These are phyloP conservation scores for Talaromyces sp. DNA, from an alignment of 2,329 filamentous ascomycete species.

Conservation along the genomic window DNA sequence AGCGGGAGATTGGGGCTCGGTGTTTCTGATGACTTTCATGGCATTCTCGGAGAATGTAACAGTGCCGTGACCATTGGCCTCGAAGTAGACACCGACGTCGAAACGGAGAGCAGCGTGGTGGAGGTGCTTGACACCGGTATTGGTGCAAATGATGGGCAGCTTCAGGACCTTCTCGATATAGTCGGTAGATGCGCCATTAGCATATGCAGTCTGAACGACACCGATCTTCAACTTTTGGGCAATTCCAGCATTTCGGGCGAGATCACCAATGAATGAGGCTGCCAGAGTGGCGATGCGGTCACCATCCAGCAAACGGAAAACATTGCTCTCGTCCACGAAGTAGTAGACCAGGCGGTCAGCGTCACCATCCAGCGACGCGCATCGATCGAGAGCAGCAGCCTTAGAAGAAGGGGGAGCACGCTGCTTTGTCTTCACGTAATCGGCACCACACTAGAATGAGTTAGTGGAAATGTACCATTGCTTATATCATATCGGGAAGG, in stretches of 20 bases:
- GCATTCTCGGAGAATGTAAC: conserved; percentile 90
- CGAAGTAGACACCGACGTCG: conserved; percentile 96
- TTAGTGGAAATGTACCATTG: conserved; percentile 15
- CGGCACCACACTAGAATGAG: conserved; percentile 75
- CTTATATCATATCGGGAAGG: background rate
- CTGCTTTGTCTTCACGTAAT: conserved; percentile 97
- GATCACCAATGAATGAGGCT: conserved; percentile 89
- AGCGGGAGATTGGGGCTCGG: conserved; percentile 84
- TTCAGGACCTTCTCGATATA: conserved; percentile 87
- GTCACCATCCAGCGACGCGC: conserved; percentile 91
- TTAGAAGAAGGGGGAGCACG: conserved; percentile 82
- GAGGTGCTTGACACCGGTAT: conserved; percentile 95
- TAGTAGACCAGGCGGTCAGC: conserved; percentile 96
- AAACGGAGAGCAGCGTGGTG: conserved; percentile 96
- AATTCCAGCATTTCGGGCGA: conserved; percentile 78
- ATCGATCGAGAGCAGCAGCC: conserved; percentile 73
- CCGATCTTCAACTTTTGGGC: conserved; percentile 82
- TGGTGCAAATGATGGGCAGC: conserved; percentile 88
- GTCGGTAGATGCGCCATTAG: conserved; percentile 90
- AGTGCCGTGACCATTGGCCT: conserved; percentile 97
- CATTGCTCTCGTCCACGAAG: conserved; percentile 77
- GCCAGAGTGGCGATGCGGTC: conserved; percentile 95
- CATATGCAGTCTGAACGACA: conserved; percentile 96
- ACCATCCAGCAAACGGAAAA: conserved; percentile 91
- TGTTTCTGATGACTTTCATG: conserved; percentile 73